A percentile compares a stretch with the other conserved stretches of the same genome.
Evolutionary conservation across 306 rosid genomes (phyloP).

Genomic region (Abrus pulchellus): DNA sequence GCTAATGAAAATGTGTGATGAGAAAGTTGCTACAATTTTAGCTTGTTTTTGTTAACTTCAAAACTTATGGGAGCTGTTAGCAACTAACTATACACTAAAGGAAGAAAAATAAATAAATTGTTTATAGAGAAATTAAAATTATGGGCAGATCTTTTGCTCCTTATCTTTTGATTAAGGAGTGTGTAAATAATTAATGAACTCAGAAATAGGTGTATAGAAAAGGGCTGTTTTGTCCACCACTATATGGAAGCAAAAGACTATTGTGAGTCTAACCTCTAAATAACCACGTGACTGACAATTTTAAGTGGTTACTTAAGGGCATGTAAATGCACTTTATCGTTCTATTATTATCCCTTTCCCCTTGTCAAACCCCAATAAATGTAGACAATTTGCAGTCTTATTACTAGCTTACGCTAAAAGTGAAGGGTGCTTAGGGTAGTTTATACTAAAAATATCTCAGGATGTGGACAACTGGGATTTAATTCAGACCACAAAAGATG

Average conservation of each 20-base stretch:
- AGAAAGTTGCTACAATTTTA: conserved; percentile 5
- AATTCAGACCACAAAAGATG: conserved; percentile 20
- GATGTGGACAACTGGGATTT: conserved; percentile 20
- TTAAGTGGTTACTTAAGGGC: neutral
- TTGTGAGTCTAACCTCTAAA: neutral
- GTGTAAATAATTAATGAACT: conserved; percentile 15
- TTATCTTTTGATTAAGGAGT: neutral
- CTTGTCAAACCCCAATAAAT: conserved; percentile 29
- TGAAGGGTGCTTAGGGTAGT: neutral
- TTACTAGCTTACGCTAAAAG: neutral
- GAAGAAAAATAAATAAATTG: conserved; percentile 5
- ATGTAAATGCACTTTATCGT: neutral
- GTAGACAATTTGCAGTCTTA: neutral
- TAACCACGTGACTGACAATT: neutral
- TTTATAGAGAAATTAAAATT: conserved; percentile 17
- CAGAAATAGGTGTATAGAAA: neutral
- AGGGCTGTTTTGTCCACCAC: neutral
- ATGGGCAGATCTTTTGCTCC: neutral
- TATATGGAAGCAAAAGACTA: conserved; percentile 1
- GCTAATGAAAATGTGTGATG: neutral
- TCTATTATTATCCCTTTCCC: neutral
- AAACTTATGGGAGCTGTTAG: conserved; percentile 36
- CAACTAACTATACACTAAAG: neutral
- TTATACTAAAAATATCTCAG: conserved; percentile 34
- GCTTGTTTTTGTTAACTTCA: neutral